A percentile compares a stretch with the other conserved stretches of the same genome.
Conservation (phyloP, 2,329 filamentous ascomycete species). For the Rugonectria rugulosa region DNA sequence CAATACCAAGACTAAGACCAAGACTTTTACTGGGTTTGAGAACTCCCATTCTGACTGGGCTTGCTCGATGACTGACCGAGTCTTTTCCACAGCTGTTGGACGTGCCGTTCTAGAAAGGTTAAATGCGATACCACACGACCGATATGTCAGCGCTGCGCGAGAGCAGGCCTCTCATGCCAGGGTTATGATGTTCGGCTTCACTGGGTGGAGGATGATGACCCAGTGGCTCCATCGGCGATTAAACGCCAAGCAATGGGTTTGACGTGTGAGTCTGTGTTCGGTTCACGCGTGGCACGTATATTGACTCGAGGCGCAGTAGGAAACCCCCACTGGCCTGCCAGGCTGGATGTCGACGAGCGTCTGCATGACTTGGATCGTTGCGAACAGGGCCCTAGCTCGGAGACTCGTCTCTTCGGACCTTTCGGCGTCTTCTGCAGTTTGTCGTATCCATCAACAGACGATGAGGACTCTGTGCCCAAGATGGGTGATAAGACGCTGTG, state of each 20-base stretch:
- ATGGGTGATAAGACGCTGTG: neutral
- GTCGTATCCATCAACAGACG: too few species aligned
- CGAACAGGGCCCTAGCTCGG: neutral
- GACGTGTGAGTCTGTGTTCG: neutral
- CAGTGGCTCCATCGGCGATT: slow-evolving; percentile 12
- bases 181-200: slow-evolving; percentile 16
- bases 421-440: slow-evolving; percentile 6
- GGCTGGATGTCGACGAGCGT: slow-evolving; percentile 1
- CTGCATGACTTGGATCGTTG: slow-evolving; percentile 5
- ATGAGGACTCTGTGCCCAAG: too few species aligned
- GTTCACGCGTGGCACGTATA: neutral
- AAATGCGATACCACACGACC: slow-evolving; percentile 15
- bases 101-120: slow-evolving; percentile 22
- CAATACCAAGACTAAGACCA: neutral
- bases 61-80: neutral
- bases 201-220: slow-evolving; percentile 13
- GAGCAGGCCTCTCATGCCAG: slow-evolving; percentile 5
- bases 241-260: slow-evolving; percentile 19
- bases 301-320: slow-evolving; percentile 1
- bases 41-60: neutral
- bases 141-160: slow-evolving; percentile 6
- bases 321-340: slow-evolving; percentile 16
- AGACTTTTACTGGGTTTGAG: neutral
- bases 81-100: slow-evolving; percentile 18
- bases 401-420: slow-evolving; percentile 2